phyloP scores from a whole-genome alignment of 495 filamentous ascomycete species.

The Apiosordaria backusii region DNA sequence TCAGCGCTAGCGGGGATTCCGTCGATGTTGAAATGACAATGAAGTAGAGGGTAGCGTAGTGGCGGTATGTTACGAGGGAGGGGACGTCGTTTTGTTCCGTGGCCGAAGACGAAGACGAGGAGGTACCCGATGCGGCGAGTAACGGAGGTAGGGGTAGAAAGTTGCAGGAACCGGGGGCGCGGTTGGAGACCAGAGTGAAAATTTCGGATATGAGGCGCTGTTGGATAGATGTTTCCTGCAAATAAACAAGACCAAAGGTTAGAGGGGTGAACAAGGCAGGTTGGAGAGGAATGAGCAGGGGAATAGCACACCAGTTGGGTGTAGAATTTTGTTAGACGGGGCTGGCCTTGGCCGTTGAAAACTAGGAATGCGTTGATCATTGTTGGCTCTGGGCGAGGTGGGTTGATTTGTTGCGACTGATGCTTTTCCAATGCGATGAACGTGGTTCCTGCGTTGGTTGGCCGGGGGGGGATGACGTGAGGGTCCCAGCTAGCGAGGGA shows the following conservation, averaged over 20 bases:
- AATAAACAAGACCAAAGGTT: conserved; percentile 1
- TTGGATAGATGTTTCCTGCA: conserved; percentile 87
- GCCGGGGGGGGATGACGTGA: conserved; percentile 9
- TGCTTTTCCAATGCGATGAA: neutral
- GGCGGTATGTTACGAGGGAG: conserved; percentile 94
- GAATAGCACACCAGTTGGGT: conserved; percentile 74
- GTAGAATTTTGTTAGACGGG: conserved; percentile 97
- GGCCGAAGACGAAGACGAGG: conserved; percentile 57
- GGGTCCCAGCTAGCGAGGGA: conserved; percentile 1
- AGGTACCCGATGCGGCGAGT: conserved; percentile 46
- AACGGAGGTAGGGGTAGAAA: conserved; percentile 72
- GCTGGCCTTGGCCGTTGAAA: conserved; percentile 97
- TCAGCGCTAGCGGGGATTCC: conserved; percentile 89
- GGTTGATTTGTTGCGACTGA: neutral
- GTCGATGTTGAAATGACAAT: conserved; percentile 97
- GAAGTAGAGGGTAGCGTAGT: conserved; percentile 97
- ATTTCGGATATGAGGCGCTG: conserved; percentile 96
- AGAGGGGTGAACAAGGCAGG: conserved; percentile 4
- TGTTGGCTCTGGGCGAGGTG: neutral
- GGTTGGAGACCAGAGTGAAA: conserved; percentile 91
- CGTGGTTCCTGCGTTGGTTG: neutral
- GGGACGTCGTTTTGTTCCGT: conserved; percentile 72
- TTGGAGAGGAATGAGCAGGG: neutral
- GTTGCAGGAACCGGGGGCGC: conserved; percentile 85
- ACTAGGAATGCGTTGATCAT: conserved; percentile 99